These are phyloP conservation scores for Agaricales sp. DNA, from an alignment of 1,284 basidiomycete species.

Conservation along the genomic window DNA sequence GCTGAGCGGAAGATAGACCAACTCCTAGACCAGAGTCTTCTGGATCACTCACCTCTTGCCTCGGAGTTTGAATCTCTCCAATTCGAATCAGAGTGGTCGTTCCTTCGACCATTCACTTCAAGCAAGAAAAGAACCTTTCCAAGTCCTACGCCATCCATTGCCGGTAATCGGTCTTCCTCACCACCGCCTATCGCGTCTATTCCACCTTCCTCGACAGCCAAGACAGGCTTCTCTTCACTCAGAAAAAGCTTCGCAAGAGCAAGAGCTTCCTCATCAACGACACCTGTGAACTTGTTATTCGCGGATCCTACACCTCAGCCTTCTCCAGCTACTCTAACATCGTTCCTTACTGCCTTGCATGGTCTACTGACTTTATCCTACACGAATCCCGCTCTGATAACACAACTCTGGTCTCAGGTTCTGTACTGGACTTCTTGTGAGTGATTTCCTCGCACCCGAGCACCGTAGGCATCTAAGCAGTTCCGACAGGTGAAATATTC, in stretches of 20 bases:
- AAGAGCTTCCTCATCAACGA: conserved; percentile 30
- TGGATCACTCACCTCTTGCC: conserved; percentile 77
- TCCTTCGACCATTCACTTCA: conserved; percentile 68
- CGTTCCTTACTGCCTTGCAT: conserved; percentile 83
- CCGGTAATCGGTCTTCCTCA: conserved; percentile 35
- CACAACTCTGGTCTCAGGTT: conserved; percentile 92
- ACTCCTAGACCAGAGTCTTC: conserved; percentile 72
- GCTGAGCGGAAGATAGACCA: conserved; percentile 85
- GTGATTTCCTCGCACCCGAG: conserved; percentile 14
- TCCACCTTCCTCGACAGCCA: conserved; percentile 32
- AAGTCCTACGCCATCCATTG: conserved; percentile 33
- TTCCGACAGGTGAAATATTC: conserved; percentile 74
- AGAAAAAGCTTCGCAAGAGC: conserved; percentile 47
- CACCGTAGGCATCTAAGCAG: conserved; percentile 9
- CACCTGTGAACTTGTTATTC: conserved; percentile 42
- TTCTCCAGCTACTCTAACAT: conserved; percentile 62
- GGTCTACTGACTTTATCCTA: conserved; percentile 81
- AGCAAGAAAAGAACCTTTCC: conserved; percentile 42
- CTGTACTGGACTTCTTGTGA: conserved; percentile 85
- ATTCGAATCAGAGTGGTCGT: conserved; percentile 95
- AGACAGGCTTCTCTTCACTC: conserved; percentile 47
- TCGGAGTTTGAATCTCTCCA: conserved; percentile 77
- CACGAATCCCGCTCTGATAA: conserved; percentile 83
- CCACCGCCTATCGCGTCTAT: conserved; percentile 30
- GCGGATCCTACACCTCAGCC: conserved; percentile 32